phyloP scores from a whole-genome alignment of 805 yeast species.

The Yarrowia alimentaria region DNA sequence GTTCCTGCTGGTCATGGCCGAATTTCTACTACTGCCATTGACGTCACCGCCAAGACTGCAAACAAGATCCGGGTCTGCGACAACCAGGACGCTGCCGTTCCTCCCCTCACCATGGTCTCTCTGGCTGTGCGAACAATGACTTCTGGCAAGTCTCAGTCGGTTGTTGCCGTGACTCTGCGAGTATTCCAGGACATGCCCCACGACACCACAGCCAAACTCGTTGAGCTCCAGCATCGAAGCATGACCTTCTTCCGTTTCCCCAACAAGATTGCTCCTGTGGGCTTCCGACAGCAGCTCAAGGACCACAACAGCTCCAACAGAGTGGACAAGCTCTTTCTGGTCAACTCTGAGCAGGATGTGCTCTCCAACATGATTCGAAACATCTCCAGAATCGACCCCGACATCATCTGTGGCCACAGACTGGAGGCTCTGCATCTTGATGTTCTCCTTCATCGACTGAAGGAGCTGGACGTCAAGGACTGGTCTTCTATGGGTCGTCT shows the following conservation, averaged over 20 bases:
- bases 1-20: conserved; percentile 1
- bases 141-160: conserved; percentile 75
- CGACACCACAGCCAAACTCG: conserved; percentile 69
- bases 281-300: conserved; percentile 56
- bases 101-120: conserved; percentile 71
- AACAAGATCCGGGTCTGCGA: conserved; percentile 28
- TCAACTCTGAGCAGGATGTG: conserved; percentile 17
- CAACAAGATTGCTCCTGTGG: conserved; percentile 65
- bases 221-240: conserved; percentile 36
- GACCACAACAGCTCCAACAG: conserved; percentile 32
- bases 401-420: conserved; percentile 83
- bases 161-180: conserved; percentile 77
- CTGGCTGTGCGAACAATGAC: conserved; percentile 78
- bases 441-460: conserved; percentile 76
- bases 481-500: conserved; percentile 87
- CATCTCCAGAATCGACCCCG: conserved; percentile 86
- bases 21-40: conserved; percentile 7
- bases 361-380: conserved; percentile 50
- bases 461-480: conserved; percentile 65
- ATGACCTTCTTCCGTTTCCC: conserved; percentile 79
- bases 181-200: conserved; percentile 67
- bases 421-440: conserved; percentile 76
- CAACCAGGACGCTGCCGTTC: conserved; percentile 45
- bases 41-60: not conserved
- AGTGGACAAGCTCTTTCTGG: conserved; percentile 40